Base-by-base conservation (phyloP, 495 filamentous ascomycete genomes). In the Tuber microsphaerosporum region DNA sequence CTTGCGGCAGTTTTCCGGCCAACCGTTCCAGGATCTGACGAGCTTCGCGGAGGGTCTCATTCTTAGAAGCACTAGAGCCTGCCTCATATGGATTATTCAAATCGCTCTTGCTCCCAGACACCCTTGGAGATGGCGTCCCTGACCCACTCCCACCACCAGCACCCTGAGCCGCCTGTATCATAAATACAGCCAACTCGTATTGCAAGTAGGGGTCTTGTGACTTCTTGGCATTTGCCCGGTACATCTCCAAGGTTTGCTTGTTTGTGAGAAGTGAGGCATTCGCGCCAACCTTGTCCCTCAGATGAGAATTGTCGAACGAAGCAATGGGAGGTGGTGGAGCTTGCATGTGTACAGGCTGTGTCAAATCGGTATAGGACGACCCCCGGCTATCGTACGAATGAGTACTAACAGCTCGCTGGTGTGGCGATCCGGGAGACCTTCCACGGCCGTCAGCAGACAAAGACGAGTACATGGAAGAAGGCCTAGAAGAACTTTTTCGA, bases 231-330 rank as follows among this genome's bases (percentile, higher is more conserved):
- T 97, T 98, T 61, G 90, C 90, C 43, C 96, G 88, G 82, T 99
- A 99, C 94, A 97, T 97, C 75, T 98, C 94, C 74, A 99, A 87
- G 2, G 95, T 98, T 82, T 97, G 91, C 81, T 92, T 91, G 46
- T 92, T 91, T 82, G 93, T 94, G 41, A 99, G 87, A 16, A 98
- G 86, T 2, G 93, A 96, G 26, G 94, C 94, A 82, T 95, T 94
- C 77, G 88, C 90, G 31, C 95, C 95, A 22, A 98, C 90, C n/a
- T 87, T 88, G 69, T 87, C 88, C 73, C 90, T 89, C 37, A 99
- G 85, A 71, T 91, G 86, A 3, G 91, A 88, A 79, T 97, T 95
- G 82, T 96, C 92, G 73, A 93, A 86, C 16, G 89, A 87, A 77
- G 90, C 89, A n/a, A 88, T 82, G 0, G 91, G 89, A 2, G 90